A percentile compares a stretch with the other conserved stretches of the same genome.
Conservation (phyloP, 345 rosid species). For the Carallia pectinifolia region DNA sequence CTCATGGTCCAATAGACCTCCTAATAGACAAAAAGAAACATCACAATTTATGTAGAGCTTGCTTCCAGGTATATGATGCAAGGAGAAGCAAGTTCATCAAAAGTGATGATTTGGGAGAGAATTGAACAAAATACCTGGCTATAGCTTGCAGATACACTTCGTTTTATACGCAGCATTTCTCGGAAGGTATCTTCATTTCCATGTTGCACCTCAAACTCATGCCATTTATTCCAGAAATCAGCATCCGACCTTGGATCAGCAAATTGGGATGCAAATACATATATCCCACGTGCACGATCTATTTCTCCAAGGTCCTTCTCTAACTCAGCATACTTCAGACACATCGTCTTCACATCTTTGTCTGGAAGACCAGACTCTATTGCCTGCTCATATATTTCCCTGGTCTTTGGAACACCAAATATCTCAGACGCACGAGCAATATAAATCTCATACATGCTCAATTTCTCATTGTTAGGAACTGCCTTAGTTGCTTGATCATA, state of each 20-base stretch:
- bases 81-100: background rate
- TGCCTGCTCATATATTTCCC: constrained; percentile 94
- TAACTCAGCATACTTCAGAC: constrained; percentile 81
- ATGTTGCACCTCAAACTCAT: constrained; percentile 87
- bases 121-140: constrained; percentile 58
- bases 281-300: constrained; percentile 77
- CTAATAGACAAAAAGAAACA: background rate
- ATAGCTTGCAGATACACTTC: constrained; percentile 89
- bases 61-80: background rate
- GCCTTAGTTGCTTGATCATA: constrained; percentile 91
- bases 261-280: constrained; percentile 82
- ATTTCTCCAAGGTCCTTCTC: constrained; percentile 96
- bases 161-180: constrained; percentile 87
- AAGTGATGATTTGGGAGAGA: too few relatives aligned
- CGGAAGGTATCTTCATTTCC: constrained; percentile 97
- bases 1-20: too few relatives aligned
- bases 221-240: constrained; percentile 93
- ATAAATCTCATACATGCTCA: constrained; percentile 90
- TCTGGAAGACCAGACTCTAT: constrained; percentile 94
- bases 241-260: constrained; percentile 89
- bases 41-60: background rate
- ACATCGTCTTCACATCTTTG: constrained; percentile 92
- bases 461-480: constrained; percentile 77
- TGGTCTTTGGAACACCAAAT: constrained; percentile 90
- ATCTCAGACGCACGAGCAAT: constrained; percentile 92